Conservation (phyloP, 176 grass and related monocot species). For the Oryza meyeriana region DNA sequence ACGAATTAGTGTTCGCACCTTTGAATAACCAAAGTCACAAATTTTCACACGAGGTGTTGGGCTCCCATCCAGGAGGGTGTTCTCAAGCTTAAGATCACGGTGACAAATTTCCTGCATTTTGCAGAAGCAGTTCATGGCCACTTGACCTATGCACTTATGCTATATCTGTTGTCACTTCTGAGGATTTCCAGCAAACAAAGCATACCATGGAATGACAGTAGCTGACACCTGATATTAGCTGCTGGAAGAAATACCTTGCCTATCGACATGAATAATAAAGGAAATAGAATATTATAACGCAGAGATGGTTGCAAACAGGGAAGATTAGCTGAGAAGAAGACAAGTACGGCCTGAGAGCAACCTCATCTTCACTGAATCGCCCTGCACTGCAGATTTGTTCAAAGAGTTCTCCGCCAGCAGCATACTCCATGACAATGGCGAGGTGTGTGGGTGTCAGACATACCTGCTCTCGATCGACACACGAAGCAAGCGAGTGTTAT, state of each 20-base stretch:
- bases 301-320: not conserved
- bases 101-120: slow-evolving; percentile 85
- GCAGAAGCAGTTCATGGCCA: not conserved
- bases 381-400: slow-evolving; percentile 79
- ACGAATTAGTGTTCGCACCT: slow-evolving; percentile 56
- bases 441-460: slow-evolving; percentile 79
- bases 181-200: not conserved
- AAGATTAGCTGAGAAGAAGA: not conserved
- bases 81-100: slow-evolving; percentile 98
- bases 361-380: slow-evolving; percentile 96
- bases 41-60: slow-evolving; percentile 88
- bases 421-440: slow-evolving; percentile 98
- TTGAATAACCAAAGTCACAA: slow-evolving; percentile 98
- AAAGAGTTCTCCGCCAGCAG: slow-evolving; percentile 90
- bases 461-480: slow-evolving; percentile 42
- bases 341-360: not conserved
- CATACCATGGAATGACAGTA: slow-evolving; percentile 92
- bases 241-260: slow-evolving; percentile 92
- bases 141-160: not conserved
- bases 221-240: slow-evolving; percentile 89
- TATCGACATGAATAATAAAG: slow-evolving; percentile 38
- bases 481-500: not conserved
- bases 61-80: slow-evolving; percentile 90
- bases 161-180: not conserved
- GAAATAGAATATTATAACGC: not conserved